These are phyloP conservation scores for Wallacemonas collosoma DNA, from an alignment of 208 protist species.

Conservation along the genomic window DNA sequence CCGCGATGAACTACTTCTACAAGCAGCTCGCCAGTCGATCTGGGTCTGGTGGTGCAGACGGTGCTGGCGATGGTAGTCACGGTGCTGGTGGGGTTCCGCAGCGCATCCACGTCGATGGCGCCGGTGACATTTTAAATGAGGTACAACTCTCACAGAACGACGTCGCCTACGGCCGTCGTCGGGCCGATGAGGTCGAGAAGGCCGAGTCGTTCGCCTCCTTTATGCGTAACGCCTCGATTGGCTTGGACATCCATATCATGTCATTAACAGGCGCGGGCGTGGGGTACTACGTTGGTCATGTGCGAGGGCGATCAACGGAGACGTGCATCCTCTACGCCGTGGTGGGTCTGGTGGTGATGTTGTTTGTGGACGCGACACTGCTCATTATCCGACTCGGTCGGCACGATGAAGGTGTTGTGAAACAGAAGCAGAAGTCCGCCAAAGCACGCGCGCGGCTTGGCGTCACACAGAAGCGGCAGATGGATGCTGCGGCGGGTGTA, in stretches of 20 bases:
- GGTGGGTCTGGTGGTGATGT: conserved; percentile 63
- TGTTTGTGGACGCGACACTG: conserved; percentile 76
- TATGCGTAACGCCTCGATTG: conserved; percentile 59
- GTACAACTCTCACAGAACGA: conserved; percentile 20
- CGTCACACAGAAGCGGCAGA: neutral
- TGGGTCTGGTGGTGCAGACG: conserved; percentile 12
- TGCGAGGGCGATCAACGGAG: conserved; percentile 46
- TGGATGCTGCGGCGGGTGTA: neutral
- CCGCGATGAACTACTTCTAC: conserved; percentile 54
- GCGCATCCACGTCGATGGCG: conserved; percentile 16
- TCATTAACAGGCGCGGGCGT: conserved; percentile 57
- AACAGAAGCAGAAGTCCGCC: conserved; percentile 22
- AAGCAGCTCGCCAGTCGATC: conserved; percentile 27
- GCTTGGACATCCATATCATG: conserved; percentile 81
- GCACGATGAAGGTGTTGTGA: conserved; percentile 48
- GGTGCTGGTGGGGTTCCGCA: conserved; percentile 2
- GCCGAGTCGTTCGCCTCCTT: conserved; percentile 54
- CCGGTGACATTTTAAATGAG: conserved; percentile 13
- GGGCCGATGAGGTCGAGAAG: neutral
- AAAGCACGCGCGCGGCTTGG: conserved; percentile 12
- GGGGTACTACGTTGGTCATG: conserved; percentile 72
- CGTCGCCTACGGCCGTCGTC: conserved; percentile 8
- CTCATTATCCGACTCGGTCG: conserved; percentile 57
- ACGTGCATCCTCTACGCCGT: conserved; percentile 60
- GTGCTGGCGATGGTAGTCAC: neutral